These are phyloP conservation scores for Sequoiadendron giganteum DNA, from an alignment of 75 land plant species.

Conservation along the genomic window DNA sequence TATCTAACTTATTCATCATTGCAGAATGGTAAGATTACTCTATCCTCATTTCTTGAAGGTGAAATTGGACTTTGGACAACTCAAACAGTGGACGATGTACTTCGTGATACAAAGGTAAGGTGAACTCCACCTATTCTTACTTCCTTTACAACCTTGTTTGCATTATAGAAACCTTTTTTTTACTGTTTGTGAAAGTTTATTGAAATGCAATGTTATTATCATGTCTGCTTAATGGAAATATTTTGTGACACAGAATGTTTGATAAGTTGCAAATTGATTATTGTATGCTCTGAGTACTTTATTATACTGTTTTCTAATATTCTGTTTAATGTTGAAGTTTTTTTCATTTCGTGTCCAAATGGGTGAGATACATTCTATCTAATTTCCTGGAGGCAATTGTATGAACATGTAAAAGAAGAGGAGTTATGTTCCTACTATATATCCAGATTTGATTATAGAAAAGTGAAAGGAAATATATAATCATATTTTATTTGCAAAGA, in stretches of 20 bases:
- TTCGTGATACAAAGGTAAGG: constrained; percentile 22
- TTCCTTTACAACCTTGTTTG: not conserved
- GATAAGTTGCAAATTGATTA: not conserved
- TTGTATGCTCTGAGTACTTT: not conserved
- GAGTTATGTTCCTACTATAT: not conserved
- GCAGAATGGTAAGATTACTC: constrained; percentile 15
- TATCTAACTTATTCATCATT: not conserved
- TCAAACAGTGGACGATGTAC: constrained; percentile 25
- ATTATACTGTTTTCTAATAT: not conserved
- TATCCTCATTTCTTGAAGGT: constrained; percentile 28
- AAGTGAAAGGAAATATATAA: no score
- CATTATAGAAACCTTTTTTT: not conserved
- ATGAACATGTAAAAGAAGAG: not conserved
- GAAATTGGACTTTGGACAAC: constrained; percentile 38
- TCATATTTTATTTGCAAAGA: no score
- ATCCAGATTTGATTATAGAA: no score
- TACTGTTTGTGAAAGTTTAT: not conserved
- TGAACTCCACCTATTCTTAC: not conserved
- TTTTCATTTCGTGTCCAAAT: not conserved
- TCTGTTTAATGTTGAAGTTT: not conserved
- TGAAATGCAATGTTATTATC: not conserved
- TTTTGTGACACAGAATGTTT: not conserved
- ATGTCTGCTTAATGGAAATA: not conserved
- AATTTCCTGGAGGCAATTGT: not conserved
- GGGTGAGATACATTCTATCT: not conserved